phyloP scores from a whole-genome alignment of 192 early-diverging fungal species.

The Kickxella alabastrina region DNA sequence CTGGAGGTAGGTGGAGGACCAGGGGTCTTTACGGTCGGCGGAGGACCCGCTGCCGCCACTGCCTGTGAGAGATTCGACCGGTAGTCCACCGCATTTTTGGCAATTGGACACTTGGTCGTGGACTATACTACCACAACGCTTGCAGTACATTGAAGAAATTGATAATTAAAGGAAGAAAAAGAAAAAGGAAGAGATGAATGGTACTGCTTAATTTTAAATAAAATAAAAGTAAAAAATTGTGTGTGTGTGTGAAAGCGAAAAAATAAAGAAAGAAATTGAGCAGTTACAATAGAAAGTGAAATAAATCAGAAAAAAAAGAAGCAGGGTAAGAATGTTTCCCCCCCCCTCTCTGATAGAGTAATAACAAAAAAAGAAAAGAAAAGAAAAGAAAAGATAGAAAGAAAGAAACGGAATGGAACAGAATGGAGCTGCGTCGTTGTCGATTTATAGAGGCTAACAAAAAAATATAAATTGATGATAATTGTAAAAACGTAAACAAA shows the following conservation, averaged over 20 bases:
- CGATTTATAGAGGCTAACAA: no score
- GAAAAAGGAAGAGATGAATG: neutral
- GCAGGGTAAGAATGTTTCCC: neutral
- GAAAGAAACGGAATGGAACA: no score
- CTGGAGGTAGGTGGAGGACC: constrained; percentile 44
- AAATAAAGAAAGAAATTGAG: neutral
- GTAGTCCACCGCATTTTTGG: constrained; percentile 28
- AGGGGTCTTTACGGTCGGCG: constrained; percentile 38
- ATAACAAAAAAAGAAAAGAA: no score
- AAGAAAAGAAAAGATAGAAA: no score
- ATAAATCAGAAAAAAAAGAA: no score
- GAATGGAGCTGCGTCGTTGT: no score
- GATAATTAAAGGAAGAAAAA: neutral
- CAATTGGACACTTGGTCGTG: constrained; percentile 8
- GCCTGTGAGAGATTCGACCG: constrained; percentile 33
- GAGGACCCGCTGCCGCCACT: constrained; percentile 2
- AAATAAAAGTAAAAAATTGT: neutral
- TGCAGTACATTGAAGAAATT: constrained; percentile 33
- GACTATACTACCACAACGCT: constrained; percentile 42
- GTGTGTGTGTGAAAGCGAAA: neutral
- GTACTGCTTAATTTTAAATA: constrained; percentile 1
- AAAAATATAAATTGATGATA: no score
- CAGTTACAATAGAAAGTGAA: no score
- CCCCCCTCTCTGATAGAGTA: no score
- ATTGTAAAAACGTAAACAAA: no score